Evolutionary conservation across 2,329 filamentous ascomycete species (phyloP).

Genomic region (Graphilbum fragrans): DNA sequence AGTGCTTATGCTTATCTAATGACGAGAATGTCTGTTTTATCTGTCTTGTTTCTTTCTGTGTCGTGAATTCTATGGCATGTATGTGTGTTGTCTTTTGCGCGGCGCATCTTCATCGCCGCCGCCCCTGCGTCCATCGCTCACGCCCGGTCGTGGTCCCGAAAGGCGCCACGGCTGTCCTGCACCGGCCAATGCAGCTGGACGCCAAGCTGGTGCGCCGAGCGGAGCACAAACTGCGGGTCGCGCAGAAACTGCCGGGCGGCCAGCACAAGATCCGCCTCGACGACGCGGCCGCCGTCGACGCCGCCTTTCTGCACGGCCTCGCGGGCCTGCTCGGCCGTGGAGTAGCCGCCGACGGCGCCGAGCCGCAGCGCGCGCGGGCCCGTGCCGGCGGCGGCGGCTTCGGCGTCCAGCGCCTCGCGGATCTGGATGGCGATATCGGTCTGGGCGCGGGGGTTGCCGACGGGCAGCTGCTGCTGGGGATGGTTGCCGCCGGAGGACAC

Average conservation of each 20-base stretch:
- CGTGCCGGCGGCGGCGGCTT: conserved; percentile 28
- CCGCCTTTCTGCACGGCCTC: conserved; percentile 36
- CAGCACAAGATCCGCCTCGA: conserved; percentile 57
- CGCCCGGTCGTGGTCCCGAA: background rate
- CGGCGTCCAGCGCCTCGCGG: conserved; percentile 48
- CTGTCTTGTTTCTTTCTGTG: background rate
- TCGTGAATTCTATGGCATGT: background rate
- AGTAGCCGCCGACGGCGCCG: conserved; percentile 64
- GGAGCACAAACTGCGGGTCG: conserved; percentile 68
- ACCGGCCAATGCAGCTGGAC: conserved; percentile 61
- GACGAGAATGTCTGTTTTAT: too few relatives aligned
- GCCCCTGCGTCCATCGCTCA: background rate
- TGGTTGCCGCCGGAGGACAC: conserved; percentile 67
- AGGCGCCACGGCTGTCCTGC: conserved; percentile 39
- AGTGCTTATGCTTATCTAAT: too few relatives aligned
- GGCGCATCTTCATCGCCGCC: too few relatives aligned
- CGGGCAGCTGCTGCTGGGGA: conserved; percentile 44
- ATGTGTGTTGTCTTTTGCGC: background rate
- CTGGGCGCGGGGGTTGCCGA: conserved; percentile 58
- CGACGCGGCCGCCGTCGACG: conserved; percentile 16
- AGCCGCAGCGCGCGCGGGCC: conserved; percentile 44
- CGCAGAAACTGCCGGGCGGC: conserved; percentile 68
- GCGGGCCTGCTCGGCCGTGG: conserved; percentile 54
- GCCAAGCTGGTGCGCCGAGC: conserved; percentile 58
- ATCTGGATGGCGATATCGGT: conserved; percentile 59